Percentiles rank a stretch among this genome's conserved stretches.
Conservation (phyloP, 352 stramenopile species). For the Phytopythium vexans region DNA sequence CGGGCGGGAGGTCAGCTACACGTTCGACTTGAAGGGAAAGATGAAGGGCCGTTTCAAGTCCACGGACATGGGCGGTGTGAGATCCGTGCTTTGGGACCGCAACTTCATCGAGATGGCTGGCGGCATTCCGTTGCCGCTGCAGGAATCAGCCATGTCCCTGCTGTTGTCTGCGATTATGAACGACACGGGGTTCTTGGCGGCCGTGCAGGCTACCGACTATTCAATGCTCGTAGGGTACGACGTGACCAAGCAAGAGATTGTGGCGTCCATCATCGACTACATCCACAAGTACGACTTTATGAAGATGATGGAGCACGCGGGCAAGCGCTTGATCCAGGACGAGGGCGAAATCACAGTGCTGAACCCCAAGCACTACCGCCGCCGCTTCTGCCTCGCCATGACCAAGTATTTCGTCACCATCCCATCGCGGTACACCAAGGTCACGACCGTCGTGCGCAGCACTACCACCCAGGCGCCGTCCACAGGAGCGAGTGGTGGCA, state of each 20-base stretch:
- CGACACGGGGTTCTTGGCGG: conserved; percentile 82
- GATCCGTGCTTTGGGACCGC: conserved; percentile 76
- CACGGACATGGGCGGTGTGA: conserved; percentile 20
- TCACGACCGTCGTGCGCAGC: conserved; percentile 59
- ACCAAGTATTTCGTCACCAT: conserved; percentile 90
- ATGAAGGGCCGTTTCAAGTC: conserved; percentile 81
- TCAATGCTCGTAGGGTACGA: conserved; percentile 89
- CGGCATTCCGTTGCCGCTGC: conserved; percentile 75
- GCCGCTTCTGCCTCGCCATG: conserved; percentile 83
- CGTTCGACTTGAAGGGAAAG: conserved; percentile 88
- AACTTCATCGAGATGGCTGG: conserved; percentile 86
- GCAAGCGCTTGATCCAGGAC: conserved; percentile 86
- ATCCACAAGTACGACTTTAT: conserved; percentile 91
- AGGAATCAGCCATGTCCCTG: conserved; percentile 80
- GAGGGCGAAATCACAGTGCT: conserved; percentile 87
- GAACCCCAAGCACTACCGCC: conserved; percentile 85
- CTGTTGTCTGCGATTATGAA: conserved; percentile 83
- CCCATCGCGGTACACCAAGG: conserved; percentile 82
- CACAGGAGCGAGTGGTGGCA: conserved; percentile 16
- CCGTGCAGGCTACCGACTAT: conserved; percentile 84
- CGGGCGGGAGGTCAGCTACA: conserved; percentile 80
- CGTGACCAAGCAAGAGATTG: conserved; percentile 81
- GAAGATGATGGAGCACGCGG: conserved; percentile 88
- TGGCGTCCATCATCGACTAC: conserved; percentile 89
- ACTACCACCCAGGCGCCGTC: conserved; percentile 11